Evolutionary conservation across 192 early-diverging fungal species (phyloP), one percentile per base, ranked within the genome.

Genomic region (Glomus cerebriforme): DNA sequence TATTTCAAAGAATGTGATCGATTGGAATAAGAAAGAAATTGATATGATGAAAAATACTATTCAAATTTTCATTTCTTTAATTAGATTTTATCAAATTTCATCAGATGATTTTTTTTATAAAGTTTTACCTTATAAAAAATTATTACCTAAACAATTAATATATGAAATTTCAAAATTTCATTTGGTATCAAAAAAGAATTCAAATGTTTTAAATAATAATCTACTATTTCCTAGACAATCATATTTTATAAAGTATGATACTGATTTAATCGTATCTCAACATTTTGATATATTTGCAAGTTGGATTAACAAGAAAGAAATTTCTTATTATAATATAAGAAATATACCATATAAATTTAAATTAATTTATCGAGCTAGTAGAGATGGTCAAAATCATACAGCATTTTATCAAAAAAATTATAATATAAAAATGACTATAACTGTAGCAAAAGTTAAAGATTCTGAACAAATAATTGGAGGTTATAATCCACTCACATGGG

Each of bases 401-500:
- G n/a, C 7, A 43, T 70, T 70, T 39, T 8, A 32, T 12, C 7
- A 1, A 8, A 15, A n/a, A 24, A 43, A 35, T 26, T 13, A n/a
- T 43, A 24, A 34, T 22, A 70, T 43, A 43, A 6, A 22, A 1
- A 3, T 13, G 1, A 70, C 68, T 43, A 10, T 70, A 19, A 13
- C 39, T 31, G n/a, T 70, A 10, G 35, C n/a, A 10, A 70, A 70
- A 43, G 8, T 70, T 70, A 31, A 0, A 2, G 22, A 70, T 35
- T 31, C n/a, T 17, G 34, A n/a, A 39, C 31, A n/a, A 39, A 70
- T 70, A 22, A 9, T 70, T n/a, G 68, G 68, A n/a, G 68, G 68
- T 24, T 71, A 71, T 71, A 71, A 71, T 71, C 69, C 69, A 10
- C 12, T 24, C 17, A 5, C 9, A 64, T 64, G 63, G 63, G 63